phyloP scores from a whole-genome alignment of 805 yeast species.

The Candida hungchunana region DNA sequence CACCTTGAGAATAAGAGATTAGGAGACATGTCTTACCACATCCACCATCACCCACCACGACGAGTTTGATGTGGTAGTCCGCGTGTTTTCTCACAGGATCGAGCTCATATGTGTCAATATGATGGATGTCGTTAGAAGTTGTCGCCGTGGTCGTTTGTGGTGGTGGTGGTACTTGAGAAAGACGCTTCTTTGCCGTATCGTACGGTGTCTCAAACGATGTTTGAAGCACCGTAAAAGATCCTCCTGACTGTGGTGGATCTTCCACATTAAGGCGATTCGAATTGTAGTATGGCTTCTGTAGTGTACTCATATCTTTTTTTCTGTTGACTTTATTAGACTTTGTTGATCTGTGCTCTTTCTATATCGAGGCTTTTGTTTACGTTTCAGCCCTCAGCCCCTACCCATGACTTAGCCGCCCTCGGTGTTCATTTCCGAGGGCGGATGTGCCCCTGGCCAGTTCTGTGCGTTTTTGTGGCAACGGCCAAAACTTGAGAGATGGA shows the following conservation, averaged over 20 bases:
- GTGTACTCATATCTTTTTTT: conserved; percentile 26
- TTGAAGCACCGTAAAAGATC: conserved; percentile 16
- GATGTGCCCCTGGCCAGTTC: no score
- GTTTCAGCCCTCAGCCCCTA: no score
- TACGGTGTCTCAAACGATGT: conserved; percentile 28
- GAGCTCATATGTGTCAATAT: conserved; percentile 27
- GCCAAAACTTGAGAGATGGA: no score
- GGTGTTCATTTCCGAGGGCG: no score
- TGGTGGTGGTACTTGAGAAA: conserved; percentile 8
- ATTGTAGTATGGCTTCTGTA: conserved; percentile 15
- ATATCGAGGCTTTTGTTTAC: no score
- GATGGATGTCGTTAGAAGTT: conserved; percentile 2
- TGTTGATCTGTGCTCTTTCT: no score
- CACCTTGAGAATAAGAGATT: conserved; percentile 59
- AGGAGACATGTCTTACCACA: conserved; percentile 85
- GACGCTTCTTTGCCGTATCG: conserved; percentile 25
- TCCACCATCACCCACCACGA: conserved; percentile 86
- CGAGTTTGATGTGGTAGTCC: conserved; percentile 50
- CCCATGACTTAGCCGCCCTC: no score
- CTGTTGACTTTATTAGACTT: no score
- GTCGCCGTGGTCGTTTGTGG: not conserved
- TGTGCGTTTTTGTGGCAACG: no score
- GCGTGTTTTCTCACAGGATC: conserved; percentile 26
- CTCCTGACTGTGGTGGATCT: conserved; percentile 1
- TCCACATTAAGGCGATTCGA: conserved; percentile 3